Percentiles rank a stretch among this genome's conserved stretches.
phyloP scores from a whole-genome alignment of 805 yeast genomes.

The Wickerhamiella occidentalis region DNA sequence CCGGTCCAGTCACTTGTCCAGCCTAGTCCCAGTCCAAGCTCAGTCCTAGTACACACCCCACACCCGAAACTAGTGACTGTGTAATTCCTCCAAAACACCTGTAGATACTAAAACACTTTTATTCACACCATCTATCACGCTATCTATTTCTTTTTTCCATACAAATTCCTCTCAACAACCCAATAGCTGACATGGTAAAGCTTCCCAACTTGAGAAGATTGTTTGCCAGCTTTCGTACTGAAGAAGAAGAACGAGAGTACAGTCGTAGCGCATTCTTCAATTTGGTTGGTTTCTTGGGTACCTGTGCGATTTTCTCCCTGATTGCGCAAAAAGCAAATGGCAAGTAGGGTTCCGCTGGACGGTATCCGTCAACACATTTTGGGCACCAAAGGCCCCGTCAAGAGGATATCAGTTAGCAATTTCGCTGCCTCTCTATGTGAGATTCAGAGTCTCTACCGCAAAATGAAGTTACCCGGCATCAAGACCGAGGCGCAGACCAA shows the following conservation, averaged over 20 bases:
- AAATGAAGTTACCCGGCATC: neutral
- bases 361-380: conserved; percentile 2
- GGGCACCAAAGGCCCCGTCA: neutral
- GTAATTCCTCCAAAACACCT: no score
- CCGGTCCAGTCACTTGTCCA: no score
- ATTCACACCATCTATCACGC: no score
- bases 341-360: neutral
- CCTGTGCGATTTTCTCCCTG: conserved; percentile 69
- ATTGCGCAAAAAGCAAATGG: conserved; percentile 46
- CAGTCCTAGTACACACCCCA: no score
- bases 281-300: conserved; percentile 65
- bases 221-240: conserved; percentile 71
- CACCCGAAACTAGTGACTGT: no score
- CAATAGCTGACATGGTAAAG: neutral
- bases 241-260: conserved; percentile 68
- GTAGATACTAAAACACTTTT: no score
- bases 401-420: conserved; percentile 19
- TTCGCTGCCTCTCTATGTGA: conserved; percentile 21
- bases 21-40: no score
- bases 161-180: neutral
- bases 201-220: conserved; percentile 66
- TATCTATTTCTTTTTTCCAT: no score
- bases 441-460: conserved; percentile 17
- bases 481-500: neutral
- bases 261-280: conserved; percentile 57